Evolutionary conservation across 371 early-diverging fungal species (phyloP).

Genomic region (Apophysomyces trapeziformis): DNA sequence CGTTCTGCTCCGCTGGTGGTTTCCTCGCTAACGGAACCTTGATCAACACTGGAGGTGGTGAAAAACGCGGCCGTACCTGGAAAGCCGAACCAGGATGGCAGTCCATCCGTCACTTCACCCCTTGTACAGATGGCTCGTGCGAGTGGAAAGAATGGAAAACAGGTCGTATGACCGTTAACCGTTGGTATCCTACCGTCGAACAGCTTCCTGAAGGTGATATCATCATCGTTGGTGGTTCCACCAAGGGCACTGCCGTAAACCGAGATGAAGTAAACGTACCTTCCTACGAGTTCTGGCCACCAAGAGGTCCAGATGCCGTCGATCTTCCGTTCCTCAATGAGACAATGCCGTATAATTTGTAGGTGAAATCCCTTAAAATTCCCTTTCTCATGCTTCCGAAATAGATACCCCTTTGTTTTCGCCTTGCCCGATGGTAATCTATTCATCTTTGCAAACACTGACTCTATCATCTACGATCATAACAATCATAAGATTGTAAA

Average conservation of each 20-base stretch:
- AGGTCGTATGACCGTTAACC: conserved; percentile 43
- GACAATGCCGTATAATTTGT: conserved; percentile 67
- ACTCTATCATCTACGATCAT: conserved; percentile 58
- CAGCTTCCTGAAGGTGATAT: conserved; percentile 59
- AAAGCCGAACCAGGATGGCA: conserved; percentile 58
- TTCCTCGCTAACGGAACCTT: conserved; percentile 62
- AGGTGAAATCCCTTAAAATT: conserved; percentile 27
- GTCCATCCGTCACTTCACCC: conserved; percentile 55
- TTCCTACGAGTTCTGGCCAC: conserved; percentile 51
- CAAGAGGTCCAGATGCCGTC: conserved; percentile 33
- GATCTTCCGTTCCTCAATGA: conserved; percentile 54
- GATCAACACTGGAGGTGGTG: conserved; percentile 64
- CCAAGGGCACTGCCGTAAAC: conserved; percentile 53
- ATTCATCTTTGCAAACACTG: conserved; percentile 61
- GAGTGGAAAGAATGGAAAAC: conserved; percentile 46
- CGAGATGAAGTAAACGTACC: conserved; percentile 56
- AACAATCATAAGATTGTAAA: conserved; percentile 49
- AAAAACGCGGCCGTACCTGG: conserved; percentile 44
- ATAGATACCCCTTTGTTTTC: conserved; percentile 57
- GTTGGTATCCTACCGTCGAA: conserved; percentile 69
- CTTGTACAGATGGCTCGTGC: conserved; percentile 51
- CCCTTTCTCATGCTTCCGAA: conserved; percentile 6
- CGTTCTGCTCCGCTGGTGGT: conserved; percentile 68
- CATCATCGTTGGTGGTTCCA: conserved; percentile 63
- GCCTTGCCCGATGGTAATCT: conserved; percentile 56